Percentiles rank a stretch among this genome's conserved stretches.
These are phyloP conservation scores for Magnusiomyces suaveolens DNA, from an alignment of 1,139 yeast genomes.

Conservation along the genomic window DNA sequence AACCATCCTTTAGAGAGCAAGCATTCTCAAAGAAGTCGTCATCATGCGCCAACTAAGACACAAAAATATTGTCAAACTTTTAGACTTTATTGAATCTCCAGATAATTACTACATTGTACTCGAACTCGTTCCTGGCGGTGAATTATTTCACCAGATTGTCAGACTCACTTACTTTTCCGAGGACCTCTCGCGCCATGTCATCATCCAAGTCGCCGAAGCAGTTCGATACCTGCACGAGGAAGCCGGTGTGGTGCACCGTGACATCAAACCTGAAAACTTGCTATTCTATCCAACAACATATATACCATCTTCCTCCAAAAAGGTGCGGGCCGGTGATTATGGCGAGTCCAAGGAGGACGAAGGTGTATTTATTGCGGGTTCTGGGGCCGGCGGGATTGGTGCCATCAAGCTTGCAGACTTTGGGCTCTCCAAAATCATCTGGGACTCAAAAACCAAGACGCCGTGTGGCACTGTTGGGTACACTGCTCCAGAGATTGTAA, in stretches of 20 bases:
- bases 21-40: slow-evolving; percentile 72
- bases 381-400: slow-evolving; percentile 91
- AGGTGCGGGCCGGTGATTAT: slow-evolving; percentile 67
- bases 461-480: slow-evolving; percentile 90
- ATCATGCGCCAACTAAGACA: slow-evolving; percentile 70
- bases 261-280: slow-evolving; percentile 88
- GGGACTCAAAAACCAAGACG: slow-evolving; percentile 59
- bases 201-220: slow-evolving; percentile 75
- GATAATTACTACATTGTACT: slow-evolving; percentile 69
- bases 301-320: slow-evolving; percentile 42
- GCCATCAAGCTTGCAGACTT: slow-evolving; percentile 81
- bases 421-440: slow-evolving; percentile 80
- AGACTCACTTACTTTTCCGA: slow-evolving; percentile 86
- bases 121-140: slow-evolving; percentile 88
- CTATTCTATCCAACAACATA: slow-evolving; percentile 68
- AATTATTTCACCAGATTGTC: slow-evolving; percentile 86
- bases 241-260: slow-evolving; percentile 85
- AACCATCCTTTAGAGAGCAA: slow-evolving; percentile 38
- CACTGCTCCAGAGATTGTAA: slow-evolving; percentile 91
- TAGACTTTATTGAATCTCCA: slow-evolving; percentile 56
- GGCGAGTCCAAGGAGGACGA: slow-evolving; percentile 63
- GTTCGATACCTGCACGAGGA: slow-evolving; percentile 71
- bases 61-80: slow-evolving; percentile 59
- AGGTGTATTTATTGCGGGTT: slow-evolving; percentile 64
- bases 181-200: slow-evolving; percentile 72